Percentiles rank a stretch among this genome's conserved stretches.
phyloP scores from a whole-genome alignment of 208 protist genomes.

The Jaenimonas drosophilae region DNA sequence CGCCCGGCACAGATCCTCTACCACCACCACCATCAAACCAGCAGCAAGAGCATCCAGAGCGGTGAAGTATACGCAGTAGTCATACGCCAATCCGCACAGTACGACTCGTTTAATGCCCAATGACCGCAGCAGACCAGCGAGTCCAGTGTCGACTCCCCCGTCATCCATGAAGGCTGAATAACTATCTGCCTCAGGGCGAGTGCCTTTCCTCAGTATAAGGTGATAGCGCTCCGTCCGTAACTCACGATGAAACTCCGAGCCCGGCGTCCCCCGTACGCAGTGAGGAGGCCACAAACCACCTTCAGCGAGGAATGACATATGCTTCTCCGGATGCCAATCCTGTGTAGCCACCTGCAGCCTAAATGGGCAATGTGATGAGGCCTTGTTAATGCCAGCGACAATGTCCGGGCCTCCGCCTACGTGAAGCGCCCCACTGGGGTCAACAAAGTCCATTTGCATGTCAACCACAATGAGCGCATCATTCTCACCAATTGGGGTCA shows the following conservation, averaged over 20 bases:
- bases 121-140: constrained; percentile 23
- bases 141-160: constrained; percentile 14
- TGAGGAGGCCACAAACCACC: constrained; percentile 47
- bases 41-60: constrained; percentile 26
- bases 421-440: constrained; percentile 24
- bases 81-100: constrained; percentile 48
- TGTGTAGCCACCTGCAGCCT: constrained; percentile 28
- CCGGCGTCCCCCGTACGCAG: constrained; percentile 31
- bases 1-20: constrained; percentile 32
- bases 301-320: constrained; percentile 41
- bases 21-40: constrained; percentile 37
- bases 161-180: constrained; percentile 62
- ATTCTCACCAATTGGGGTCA: no score
- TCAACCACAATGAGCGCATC: constrained; percentile 59
- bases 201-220: constrained; percentile 30
- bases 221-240: constrained; percentile 12
- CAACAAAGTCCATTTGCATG: constrained; percentile 66
- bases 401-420: constrained; percentile 19
- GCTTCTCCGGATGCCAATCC: constrained; percentile 58
- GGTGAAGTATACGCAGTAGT: constrained; percentile 63
- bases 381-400: constrained; percentile 30
- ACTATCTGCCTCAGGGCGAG: constrained; percentile 17
- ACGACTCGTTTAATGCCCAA: constrained; percentile 44
- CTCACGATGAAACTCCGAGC: constrained; percentile 24
- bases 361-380: constrained; percentile 12